These are phyloP conservation scores for Citrullus mucosospermus DNA, from an alignment of 306 rosid species.

Conservation along the genomic window DNA sequence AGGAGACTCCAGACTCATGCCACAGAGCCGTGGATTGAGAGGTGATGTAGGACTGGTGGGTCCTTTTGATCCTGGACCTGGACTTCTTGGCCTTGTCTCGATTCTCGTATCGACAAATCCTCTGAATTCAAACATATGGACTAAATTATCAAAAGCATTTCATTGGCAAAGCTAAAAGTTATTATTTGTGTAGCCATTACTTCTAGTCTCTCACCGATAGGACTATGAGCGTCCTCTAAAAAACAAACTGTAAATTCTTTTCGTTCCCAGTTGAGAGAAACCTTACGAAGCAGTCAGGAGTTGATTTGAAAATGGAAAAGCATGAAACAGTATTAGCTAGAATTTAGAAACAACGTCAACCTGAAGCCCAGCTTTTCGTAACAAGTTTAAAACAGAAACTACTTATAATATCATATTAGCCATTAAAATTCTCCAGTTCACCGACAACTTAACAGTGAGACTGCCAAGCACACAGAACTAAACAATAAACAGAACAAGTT, in stretches of 20 bases:
- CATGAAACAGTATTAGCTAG: background rate
- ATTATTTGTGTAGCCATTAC: background rate
- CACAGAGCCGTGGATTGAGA: constrained; percentile 47
- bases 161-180: background rate
- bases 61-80: constrained; percentile 70
- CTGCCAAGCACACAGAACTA: background rate
- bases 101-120: constrained; percentile 44
- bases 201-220: constrained; percentile 7
- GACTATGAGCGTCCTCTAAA: background rate
- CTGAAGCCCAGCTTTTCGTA: background rate
- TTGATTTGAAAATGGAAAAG: constrained; percentile 3
- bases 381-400: background rate
- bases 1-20: constrained; percentile 55
- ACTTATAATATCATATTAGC: background rate
- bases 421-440: background rate
- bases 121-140: constrained; percentile 28
- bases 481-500: background rate
- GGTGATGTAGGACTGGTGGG: constrained; percentile 94
- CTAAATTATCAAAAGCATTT: constrained; percentile 9
- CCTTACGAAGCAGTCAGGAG: constrained; percentile 2
- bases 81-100: constrained; percentile 51
- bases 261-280: constrained; percentile 3
- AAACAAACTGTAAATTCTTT: constrained; percentile 1
- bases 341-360: background rate
- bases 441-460: background rate